Conservation (phyloP, 2,329 filamentous ascomycete species). For the Aureobasidium sp. region DNA sequence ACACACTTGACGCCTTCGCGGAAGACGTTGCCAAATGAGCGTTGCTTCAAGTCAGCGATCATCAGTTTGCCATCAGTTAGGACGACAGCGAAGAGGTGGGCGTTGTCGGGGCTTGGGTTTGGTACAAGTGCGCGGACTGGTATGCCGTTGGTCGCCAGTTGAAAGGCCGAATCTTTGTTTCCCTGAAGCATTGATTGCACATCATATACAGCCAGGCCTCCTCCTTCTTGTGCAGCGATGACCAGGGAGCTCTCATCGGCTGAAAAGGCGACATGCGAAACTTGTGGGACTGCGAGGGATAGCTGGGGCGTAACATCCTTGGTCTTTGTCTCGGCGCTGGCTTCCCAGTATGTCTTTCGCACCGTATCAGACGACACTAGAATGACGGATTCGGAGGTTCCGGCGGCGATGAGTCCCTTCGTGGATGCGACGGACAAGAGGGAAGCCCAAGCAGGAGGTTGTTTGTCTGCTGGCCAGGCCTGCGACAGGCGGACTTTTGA, state of each 20-base stretch:
- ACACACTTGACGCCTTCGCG: constrained; percentile 73
- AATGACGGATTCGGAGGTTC: constrained; percentile 71
- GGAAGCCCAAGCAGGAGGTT: constrained; percentile 70
- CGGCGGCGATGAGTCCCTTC: constrained; percentile 78
- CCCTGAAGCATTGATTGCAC: constrained; percentile 61
- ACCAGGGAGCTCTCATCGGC: constrained; percentile 81
- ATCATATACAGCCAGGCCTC: constrained; percentile 78
- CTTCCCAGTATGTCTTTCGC: constrained; percentile 58
- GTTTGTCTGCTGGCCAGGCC: constrained; percentile 62
- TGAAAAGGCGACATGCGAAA: constrained; percentile 86
- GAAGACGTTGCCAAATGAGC: constrained; percentile 55
- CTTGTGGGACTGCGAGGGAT: constrained; percentile 64
- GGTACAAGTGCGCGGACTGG: constrained; percentile 67
- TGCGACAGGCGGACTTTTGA: constrained; percentile 72
- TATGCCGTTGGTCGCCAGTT: constrained; percentile 69
- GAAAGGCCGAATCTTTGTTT: constrained; percentile 61
- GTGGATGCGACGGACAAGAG: constrained; percentile 76
- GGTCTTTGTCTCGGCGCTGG: constrained; percentile 53
- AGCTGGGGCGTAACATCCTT: constrained; percentile 67
- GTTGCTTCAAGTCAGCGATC: constrained; percentile 71
- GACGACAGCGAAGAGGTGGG: constrained; percentile 72
- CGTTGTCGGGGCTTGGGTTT: constrained; percentile 69
- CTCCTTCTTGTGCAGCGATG: constrained; percentile 71
- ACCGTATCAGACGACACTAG: constrained; percentile 71
- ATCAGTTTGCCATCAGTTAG: constrained; percentile 73